Conservation (phyloP, 768 basidiomycete species). For the Cyclocybe cylindracea region DNA sequence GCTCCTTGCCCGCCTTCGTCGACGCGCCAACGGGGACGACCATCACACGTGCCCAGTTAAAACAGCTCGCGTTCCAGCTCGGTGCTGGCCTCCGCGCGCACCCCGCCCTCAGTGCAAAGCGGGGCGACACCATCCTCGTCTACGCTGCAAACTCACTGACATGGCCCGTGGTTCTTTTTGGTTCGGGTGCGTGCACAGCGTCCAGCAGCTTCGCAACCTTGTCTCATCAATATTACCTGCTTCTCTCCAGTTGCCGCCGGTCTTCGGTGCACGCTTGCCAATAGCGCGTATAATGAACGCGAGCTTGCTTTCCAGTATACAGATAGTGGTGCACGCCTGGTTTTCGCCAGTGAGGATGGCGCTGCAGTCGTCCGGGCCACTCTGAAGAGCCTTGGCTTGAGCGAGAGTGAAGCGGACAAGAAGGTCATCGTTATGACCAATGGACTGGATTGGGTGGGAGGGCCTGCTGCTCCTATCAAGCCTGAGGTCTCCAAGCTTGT, state of each 20-base stretch:
- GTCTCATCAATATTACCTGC: background rate
- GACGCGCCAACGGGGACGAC: conserved; percentile 61
- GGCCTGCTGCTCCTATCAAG: conserved; percentile 27
- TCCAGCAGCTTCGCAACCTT: background rate
- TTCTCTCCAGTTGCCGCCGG: conserved; percentile 58
- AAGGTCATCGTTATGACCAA: conserved; percentile 59
- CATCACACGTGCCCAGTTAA: conserved; percentile 57
- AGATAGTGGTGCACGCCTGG: conserved; percentile 62
- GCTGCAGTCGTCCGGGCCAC: conserved; percentile 56
- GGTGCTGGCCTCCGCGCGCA: conserved; percentile 55
- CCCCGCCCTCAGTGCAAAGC: conserved; percentile 26
- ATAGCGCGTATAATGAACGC: conserved; percentile 63
- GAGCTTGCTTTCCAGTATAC: conserved; percentile 75
- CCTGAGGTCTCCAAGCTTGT: conserved; percentile 32
- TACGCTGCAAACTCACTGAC: conserved; percentile 68
- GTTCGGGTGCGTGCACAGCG: conserved; percentile 34
- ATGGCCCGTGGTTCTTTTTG: conserved; percentile 50
- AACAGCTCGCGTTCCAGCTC: conserved; percentile 54
- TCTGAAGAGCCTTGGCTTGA: conserved; percentile 51
- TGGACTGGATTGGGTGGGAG: conserved; percentile 47
- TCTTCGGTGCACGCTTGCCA: conserved; percentile 69
- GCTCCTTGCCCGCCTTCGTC: conserved; percentile 55
- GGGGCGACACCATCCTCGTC: conserved; percentile 62
- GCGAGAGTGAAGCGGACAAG: conserved; percentile 45
- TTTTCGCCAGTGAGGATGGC: conserved; percentile 68